Conservation (phyloP, 441 rosid species). For the Pelargonium myrrhifolium region DNA sequence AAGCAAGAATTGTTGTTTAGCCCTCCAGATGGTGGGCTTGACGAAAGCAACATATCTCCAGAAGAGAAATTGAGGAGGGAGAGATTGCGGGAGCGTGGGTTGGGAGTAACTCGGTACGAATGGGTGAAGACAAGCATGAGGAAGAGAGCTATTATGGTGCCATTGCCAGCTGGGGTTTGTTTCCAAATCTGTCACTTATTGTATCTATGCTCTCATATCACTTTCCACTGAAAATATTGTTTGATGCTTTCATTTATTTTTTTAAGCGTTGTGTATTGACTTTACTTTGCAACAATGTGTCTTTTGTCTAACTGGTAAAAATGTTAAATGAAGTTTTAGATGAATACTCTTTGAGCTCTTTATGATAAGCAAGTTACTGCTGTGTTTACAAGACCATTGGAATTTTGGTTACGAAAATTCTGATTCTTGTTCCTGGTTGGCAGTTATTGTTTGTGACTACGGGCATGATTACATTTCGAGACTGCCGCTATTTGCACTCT, state of each 20-base stretch:
- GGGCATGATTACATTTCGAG: no score
- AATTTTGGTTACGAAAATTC: no score
- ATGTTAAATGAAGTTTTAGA: no score
- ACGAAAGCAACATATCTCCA: constrained; percentile 72
- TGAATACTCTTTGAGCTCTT: no score
- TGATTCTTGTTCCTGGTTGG: no score
- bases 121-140: constrained; percentile 73
- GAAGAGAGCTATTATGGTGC: constrained; percentile 71
- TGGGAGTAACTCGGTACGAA: constrained; percentile 92
- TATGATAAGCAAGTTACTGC: no score
- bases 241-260: not conserved
- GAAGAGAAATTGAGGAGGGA: constrained; percentile 94
- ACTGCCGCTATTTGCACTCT: no score
- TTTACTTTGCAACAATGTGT: no score
- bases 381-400: no score
- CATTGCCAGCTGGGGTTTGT: constrained; percentile 89
- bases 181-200: constrained; percentile 13
- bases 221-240: not conserved
- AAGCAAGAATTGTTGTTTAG: constrained; percentile 55
- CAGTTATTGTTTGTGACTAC: no score
- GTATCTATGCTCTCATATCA: not conserved
- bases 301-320: no score
- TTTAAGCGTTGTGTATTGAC: not conserved
- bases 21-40: constrained; percentile 88
- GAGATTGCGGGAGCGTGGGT: constrained; percentile 81